Evolutionary conservation across 306 rosid species (phyloP).

Genomic region (Sicyos baderoa): DNA sequence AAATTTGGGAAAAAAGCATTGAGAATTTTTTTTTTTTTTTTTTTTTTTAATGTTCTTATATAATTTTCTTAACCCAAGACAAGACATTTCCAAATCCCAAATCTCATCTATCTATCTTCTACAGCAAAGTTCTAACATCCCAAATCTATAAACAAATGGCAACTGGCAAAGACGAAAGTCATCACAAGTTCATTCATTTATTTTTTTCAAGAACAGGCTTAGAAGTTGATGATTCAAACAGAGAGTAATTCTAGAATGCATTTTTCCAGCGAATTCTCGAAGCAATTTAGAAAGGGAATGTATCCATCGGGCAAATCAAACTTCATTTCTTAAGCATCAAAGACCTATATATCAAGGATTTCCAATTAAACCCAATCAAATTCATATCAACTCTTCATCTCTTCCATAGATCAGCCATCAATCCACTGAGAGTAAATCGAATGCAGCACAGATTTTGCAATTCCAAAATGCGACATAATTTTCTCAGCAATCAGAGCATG

Average conservation of each 20-base stretch:
- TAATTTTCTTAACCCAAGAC: neutral
- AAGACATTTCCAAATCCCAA: neutral
- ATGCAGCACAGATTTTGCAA: neutral
- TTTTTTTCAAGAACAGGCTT: neutral
- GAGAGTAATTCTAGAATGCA: neutral
- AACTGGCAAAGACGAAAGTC: neutral
- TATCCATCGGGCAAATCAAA: neutral
- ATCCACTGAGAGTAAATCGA: neutral
- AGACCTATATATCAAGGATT: neutral
- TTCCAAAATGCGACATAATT: slow-evolving; percentile 7
- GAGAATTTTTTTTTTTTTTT: too few species aligned
- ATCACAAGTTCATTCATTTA: neutral
- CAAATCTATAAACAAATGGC: neutral
- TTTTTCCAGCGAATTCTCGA: neutral
- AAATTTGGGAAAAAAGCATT: neutral
- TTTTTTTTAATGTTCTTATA: neutral
- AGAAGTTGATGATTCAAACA: neutral
- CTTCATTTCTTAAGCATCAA: slow-evolving; percentile 10
- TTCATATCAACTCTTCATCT: neutral
- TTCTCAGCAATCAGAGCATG: neutral
- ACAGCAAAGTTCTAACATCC: neutral
- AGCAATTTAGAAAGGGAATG: neutral
- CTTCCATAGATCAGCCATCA: neutral
- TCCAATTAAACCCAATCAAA: neutral
- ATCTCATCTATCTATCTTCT: neutral